These are phyloP conservation scores for Cutaneotrichosporon curvatum DNA, from an alignment of 1,284 basidiomycete species.

Conservation along the genomic window DNA sequence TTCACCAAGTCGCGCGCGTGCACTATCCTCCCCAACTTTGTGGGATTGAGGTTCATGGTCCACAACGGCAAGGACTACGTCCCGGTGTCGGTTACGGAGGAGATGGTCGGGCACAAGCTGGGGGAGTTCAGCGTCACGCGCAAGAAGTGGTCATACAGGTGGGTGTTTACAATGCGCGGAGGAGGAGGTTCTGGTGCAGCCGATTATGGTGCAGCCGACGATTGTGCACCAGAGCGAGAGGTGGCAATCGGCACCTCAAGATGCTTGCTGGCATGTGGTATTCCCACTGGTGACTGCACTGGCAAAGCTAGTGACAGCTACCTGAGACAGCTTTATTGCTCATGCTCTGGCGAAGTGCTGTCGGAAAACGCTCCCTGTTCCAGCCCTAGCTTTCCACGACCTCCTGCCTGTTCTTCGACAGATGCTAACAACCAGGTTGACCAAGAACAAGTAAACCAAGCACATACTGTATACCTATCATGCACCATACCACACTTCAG, in stretches of 20 bases:
- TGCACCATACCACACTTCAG: background rate
- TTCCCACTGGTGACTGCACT: no score
- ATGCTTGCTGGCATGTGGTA: no score
- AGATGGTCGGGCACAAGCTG: conserved; percentile 98
- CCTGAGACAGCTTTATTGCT: no score
- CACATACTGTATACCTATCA: conserved; percentile 3
- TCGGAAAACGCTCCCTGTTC: background rate
- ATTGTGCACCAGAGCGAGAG: background rate
- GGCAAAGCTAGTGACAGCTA: no score
- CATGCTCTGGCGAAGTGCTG: no score
- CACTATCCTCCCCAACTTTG: conserved; percentile 90
- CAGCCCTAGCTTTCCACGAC: background rate
- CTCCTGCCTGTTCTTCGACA: no score
- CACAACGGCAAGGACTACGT: conserved; percentile 91
- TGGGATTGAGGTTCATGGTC: conserved; percentile 82
- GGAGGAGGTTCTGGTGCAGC: background rate
- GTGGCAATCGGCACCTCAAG: background rate
- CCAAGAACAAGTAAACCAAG: conserved; percentile 17
- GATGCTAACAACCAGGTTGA: conserved; percentile 15
- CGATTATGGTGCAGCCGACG: background rate
- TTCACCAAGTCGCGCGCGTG: conserved; percentile 82
- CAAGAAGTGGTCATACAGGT: conserved; percentile 51
- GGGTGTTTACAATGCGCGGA: conserved; percentile 12
- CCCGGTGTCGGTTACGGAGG: conserved; percentile 80
- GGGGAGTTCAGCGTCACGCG: conserved; percentile 90